Base-by-base conservation (phyloP, 2,329 filamentous ascomycete species). In the Aspergillus fumigatus region DNA sequence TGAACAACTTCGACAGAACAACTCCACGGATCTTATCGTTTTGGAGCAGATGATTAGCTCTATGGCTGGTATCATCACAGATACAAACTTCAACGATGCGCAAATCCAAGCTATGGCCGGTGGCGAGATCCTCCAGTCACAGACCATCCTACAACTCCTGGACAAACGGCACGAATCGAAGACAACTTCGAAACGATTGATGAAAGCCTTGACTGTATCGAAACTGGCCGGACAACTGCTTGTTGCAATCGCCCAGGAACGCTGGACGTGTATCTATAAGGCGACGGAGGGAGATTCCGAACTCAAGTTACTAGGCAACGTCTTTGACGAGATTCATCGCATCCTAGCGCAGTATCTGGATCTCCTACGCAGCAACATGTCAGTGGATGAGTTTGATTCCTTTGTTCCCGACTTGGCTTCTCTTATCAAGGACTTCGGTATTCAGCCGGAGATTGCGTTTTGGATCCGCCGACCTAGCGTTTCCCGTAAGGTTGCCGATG, bases 41-140 rank as follows among this genome's bases (percentile, higher is more conserved):
- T 78, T 99, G 45, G 89, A 94, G 69, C 91, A 97, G 68, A 83
- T 99, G 58, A 88, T 97, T 52, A 86, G 86, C 38, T 90, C 89
- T 2, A 97, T 99, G 94, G 91, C 90, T 19, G 95, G 95, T 48
- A 92, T 99, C 58, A 87, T 93, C 11, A 87, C 92, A 3, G 88
- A 93, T 58, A 84, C 87, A 52, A 90, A 92, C 67, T 93, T 96
- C 67, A 97, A 90, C 29, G 93, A 99, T 64, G 79, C 87, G 19
- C 92, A 97, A 73, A 83, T 96, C 27, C 80, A 90, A 60, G 92
- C 90, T 14, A 92, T 99, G 84, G 90, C 90, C 43, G 93, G 92
- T 59, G 92, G 93, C 14, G 85, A 90, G 52, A 79, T 87, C 26
- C 79, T 99, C 10, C 88, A 90, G 62, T 85, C 87, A 9, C 89